Base-by-base conservation (phyloP, 2,329 filamentous ascomycete genomes). In the Hymenoscyphus occultus region DNA sequence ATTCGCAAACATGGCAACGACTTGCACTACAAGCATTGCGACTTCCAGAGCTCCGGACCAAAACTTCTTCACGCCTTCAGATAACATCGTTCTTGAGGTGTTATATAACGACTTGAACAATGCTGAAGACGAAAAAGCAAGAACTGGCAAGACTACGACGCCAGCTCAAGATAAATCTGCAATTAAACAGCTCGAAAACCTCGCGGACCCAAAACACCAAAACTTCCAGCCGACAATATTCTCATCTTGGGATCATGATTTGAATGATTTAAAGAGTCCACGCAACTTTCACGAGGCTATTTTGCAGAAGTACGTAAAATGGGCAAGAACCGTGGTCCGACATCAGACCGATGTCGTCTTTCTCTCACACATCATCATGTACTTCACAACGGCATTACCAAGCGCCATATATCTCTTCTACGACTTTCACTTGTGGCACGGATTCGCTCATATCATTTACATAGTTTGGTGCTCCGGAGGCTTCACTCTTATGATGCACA, bases 401-500 rank as follows among this genome's bases (percentile, higher is more conserved):
- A 91, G 88, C 68, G 90, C 89, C 0, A 66, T 87, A 9, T 81
- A 82, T 63, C 80, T 94, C 13, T 91, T 86, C 76, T 80, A 82
- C 70, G 79, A 82, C 72, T 93, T 93, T 77, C 83, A 82, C 10
- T 91, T 85, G 78, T 69, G 84, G 45, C 91, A 93, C 75, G 91
- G 83, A 10, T 70, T 91, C 16, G 70, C 87, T 35, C 91, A 94
- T 73, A 80, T 82, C 62, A 72, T 84, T 10, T 86, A 92, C 80
- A 86, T 90, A 71, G 78, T 84, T 40, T 90, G 83, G 74, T 93
- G 88, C 73, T 84, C 87, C 61, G 90, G 90, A 7, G 81, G 87
- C 1, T 94, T 92, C 77, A 94, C 90, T 0, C 81, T 94, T 45
- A 86, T 94, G 84, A 90, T 91, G 83, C 91, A 94, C 72, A 90